Evolutionary conservation across 139 green algal species (phyloP), one percentile per base, ranked within the genome.

Genomic region (Haematococcus lacustris): DNA sequence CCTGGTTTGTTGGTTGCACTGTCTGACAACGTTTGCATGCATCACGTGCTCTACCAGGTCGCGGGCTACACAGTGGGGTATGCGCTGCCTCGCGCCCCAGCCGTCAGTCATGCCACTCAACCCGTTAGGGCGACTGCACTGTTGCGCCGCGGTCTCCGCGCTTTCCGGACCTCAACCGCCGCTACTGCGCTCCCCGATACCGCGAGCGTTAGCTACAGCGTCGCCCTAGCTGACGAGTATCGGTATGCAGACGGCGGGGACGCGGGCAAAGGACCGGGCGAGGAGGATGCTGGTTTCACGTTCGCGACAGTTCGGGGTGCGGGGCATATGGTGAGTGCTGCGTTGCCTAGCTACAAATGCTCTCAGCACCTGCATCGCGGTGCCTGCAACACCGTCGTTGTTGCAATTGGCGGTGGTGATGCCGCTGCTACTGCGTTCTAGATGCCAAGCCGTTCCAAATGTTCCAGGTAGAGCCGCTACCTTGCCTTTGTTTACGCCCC

Each of bases 241-340:
- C 51, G 34, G 32, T 33, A 26, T 17, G 30, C 13, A 41, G 6
- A 41, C 39, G 3, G 38, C 33, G 32, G 1, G 71, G 73, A 57
- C n/a, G 77, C 90, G 75, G 80, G 90, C 6, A 89, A 82, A 35
- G 89, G 89, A 26, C 88, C 82, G 68, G 72, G 81, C 0, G 71
- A 80, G 3, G 63, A 80, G 2, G 89, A 93, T 64, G 37, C 83
- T 4, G 80, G 77, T 3, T 74, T 96, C 30, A 88, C 82, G 1
- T 96, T 96, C 60, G 83, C 84, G 21, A 92, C 86, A 1, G 91
- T 96, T 9, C 71, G 91, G 0, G 80, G 86, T 33, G 85, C 85
- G 1, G 89, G 89, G 1, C 88, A 94, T 73, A 88, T 90, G 82
- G 87, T 81, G 61, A 47, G 72, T 35, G n/a, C n/a, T n/a, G n/a